These are phyloP conservation scores for Casuarina cunninghamiana DNA, from an alignment of 306 rosid genomes.

Conservation along the genomic window DNA sequence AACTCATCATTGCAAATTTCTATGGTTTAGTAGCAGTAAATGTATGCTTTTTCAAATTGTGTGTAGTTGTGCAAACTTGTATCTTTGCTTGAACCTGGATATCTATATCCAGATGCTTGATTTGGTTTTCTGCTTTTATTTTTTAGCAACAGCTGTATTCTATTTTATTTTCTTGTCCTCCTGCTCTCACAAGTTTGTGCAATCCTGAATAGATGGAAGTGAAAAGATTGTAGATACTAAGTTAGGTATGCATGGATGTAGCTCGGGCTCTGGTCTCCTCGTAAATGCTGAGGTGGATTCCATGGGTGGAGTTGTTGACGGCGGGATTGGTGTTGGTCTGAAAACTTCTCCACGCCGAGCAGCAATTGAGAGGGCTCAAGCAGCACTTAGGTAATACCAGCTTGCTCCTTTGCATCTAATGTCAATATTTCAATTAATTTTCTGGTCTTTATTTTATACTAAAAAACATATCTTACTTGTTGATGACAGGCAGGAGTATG, in stretches of 20 bases:
- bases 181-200: constrained; percentile 30
- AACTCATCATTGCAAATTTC: not conserved
- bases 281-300: constrained; percentile 99
- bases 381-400: constrained; percentile 76
- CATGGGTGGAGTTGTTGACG: constrained; percentile 99
- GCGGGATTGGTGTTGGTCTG: constrained; percentile 92
- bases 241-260: constrained; percentile 91
- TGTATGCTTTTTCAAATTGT: not conserved
- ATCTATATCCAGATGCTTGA: not conserved
- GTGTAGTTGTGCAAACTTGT: not conserved
- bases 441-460: constrained; percentile 5
- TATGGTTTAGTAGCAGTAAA: not conserved
- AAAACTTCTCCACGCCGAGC: constrained; percentile 92
- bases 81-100: not conserved
- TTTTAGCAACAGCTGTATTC: not conserved
- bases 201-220: constrained; percentile 55
- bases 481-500: constrained; percentile 86
- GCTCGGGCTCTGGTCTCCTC: constrained; percentile 69
- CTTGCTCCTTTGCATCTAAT: constrained; percentile 22
- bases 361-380: constrained; percentile 94
- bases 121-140: not conserved
- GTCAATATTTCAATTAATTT: constrained; percentile 23
- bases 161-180: constrained; percentile 6
- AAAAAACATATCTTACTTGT: constrained; percentile 34
- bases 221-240: constrained; percentile 41